These are phyloP conservation scores for Phytophthora sp. DNA, from an alignment of 352 stramenopile species.

Conservation along the genomic window DNA sequence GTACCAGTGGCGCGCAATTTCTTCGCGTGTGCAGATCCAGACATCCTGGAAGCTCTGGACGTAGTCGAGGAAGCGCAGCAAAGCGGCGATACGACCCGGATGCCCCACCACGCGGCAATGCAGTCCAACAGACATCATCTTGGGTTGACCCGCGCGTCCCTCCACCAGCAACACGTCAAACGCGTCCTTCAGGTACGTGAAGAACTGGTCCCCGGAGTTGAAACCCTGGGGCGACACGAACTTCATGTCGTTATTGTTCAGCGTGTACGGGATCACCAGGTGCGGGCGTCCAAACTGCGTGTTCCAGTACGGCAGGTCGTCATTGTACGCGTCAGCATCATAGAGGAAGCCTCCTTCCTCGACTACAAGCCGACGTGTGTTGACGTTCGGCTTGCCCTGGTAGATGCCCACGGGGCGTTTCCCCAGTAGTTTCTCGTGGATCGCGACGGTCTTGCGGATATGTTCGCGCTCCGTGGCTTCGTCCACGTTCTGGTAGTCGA, in stretches of 20 bases:
- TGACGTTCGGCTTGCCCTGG: slow-evolving; percentile 95
- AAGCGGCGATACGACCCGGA: slow-evolving; percentile 87
- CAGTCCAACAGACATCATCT: slow-evolving; percentile 97
- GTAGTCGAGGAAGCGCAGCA: slow-evolving; percentile 95
- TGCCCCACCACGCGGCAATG: slow-evolving; percentile 93
- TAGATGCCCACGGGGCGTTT: slow-evolving; percentile 95
- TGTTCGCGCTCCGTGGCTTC: slow-evolving; percentile 92
- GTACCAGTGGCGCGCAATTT: slow-evolving; percentile 96
- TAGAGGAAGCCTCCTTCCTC: slow-evolving; percentile 96
- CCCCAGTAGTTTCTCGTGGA: slow-evolving; percentile 91
- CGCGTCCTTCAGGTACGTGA: slow-evolving; percentile 92
- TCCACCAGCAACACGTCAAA: slow-evolving; percentile 92
- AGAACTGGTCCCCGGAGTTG: slow-evolving; percentile 93
- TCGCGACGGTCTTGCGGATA: slow-evolving; percentile 91
- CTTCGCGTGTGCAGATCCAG: slow-evolving; percentile 93
- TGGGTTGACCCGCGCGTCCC: slow-evolving; percentile 82
- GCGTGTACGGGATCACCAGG: slow-evolving; percentile 96
- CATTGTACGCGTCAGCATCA: slow-evolving; percentile 95
- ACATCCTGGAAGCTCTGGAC: slow-evolving; percentile 90
- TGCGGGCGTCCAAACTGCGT: slow-evolving; percentile 89
- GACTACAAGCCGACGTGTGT: slow-evolving; percentile 91
- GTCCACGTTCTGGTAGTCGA: slow-evolving; percentile 95
- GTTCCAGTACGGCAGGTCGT: slow-evolving; percentile 97
- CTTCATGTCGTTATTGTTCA: slow-evolving; percentile 97
- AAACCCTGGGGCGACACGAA: slow-evolving; percentile 94